Percentiles rank a stretch among this genome's conserved stretches.
Conservation (phyloP, 148 eudicot species). For the Fagopyrum tataricum region DNA sequence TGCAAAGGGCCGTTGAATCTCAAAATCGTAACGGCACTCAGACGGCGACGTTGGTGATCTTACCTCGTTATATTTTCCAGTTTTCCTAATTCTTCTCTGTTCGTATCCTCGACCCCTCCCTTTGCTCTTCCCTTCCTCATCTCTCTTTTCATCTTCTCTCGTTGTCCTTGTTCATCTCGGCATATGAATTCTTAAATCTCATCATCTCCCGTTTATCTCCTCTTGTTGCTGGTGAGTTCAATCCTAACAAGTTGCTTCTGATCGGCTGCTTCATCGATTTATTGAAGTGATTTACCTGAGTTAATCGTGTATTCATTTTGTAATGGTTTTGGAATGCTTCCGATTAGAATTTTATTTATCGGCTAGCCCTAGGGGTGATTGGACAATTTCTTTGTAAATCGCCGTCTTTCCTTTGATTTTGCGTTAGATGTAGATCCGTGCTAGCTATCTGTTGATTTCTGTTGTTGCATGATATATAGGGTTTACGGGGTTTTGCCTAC, state of each 20-base stretch:
- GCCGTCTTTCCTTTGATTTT: slow-evolving; percentile 23
- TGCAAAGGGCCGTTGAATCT: not conserved
- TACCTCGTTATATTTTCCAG: slow-evolving; percentile 47
- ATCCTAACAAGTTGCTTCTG: not conserved
- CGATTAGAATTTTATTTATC: slow-evolving; percentile 8
- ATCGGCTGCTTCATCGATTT: not conserved
- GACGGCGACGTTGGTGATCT: slow-evolving; percentile 55
- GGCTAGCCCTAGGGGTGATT: not conserved
- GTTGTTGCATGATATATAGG: slow-evolving; percentile 11
- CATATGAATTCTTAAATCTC: slow-evolving; percentile 3
- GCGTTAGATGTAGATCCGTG: slow-evolving; percentile 29
- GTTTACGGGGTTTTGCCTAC: slow-evolving; percentile 4
- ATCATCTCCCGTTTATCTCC: slow-evolving; percentile 25
- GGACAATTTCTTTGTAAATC: not conserved
- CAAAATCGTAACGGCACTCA: slow-evolving; percentile 30
- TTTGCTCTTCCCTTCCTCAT: slow-evolving; percentile 19
- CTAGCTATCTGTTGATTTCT: not conserved
- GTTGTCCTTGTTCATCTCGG: slow-evolving; percentile 12
- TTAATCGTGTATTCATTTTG: too few relatives aligned
- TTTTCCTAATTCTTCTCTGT: slow-evolving; percentile 1
- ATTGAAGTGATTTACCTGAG: not conserved
- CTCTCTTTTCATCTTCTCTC: slow-evolving; percentile 12
- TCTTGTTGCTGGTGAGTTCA: not conserved
- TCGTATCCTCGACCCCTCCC: not conserved
- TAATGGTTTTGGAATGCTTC: not conserved